Evolutionary conservation across 176 grass and related monocot species (phyloP).

Genomic region (Triticum turgidum): DNA sequence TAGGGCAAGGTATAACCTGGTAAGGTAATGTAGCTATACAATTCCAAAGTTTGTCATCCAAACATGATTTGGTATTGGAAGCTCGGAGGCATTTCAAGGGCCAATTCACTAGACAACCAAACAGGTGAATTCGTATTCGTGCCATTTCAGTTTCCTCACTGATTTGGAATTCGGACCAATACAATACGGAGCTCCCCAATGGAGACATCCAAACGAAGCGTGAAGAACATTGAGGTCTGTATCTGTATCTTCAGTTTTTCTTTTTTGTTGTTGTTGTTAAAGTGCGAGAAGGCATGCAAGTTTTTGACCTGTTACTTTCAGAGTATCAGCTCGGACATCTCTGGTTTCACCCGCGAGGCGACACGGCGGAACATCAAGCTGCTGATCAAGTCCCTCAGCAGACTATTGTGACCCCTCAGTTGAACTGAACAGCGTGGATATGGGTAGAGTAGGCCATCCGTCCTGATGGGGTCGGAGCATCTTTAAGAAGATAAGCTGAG

Average conservation of each 20-base stretch:
- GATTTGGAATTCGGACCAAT: too few relatives aligned
- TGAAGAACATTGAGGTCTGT: constrained; percentile 87
- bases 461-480: constrained; percentile 7
- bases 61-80: too few relatives aligned
- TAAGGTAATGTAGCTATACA: too few relatives aligned
- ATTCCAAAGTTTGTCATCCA: too few relatives aligned
- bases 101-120: too few relatives aligned
- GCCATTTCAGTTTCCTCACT: too few relatives aligned
- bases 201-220: too few relatives aligned
- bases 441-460: constrained; percentile 9
- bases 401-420: constrained; percentile 60
- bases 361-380: constrained; percentile 78
- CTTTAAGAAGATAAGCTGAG: neutral
- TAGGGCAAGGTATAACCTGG: too few relatives aligned
- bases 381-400: constrained; percentile 94
- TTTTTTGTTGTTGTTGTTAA: neutral
- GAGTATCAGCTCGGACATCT: constrained; percentile 97
- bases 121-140: too few relatives aligned
- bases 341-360: constrained; percentile 79
- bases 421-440: constrained; percentile 13
- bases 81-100: too few relatives aligned
- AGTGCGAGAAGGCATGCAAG: neutral
- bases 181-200: too few relatives aligned
- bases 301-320: constrained; percentile 29
- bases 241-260: neutral